Evolutionary conservation across 805 yeast species (phyloP), one percentile per base, ranked within the genome.

Genomic region (Saccharomycopsis guyanensis): DNA sequence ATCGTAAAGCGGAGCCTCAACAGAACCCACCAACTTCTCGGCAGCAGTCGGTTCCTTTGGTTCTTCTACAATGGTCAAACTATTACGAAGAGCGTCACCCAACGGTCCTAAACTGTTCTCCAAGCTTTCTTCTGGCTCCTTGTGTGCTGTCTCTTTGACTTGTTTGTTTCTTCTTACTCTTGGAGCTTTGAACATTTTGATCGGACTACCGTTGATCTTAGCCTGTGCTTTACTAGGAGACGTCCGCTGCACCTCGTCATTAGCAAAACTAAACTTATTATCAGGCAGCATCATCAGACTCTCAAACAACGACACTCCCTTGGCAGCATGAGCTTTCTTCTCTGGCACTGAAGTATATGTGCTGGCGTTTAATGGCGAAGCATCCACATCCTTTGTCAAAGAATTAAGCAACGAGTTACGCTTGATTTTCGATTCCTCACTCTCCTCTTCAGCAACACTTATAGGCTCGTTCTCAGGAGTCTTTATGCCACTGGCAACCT

Each of bases 1-100:
- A 18, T 75, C 66, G 49, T 76, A 79, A 39, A 78, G 62, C 3
- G 84, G 84, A 3, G 72, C 73, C 31, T 79, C 75, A 0, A 73
- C 69, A 25, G 72, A 74, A 51, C 69, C 65, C 3, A 66, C 59
- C 27, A 76, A 51, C 19, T 58, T 49, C 2, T 68, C 71, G 10
- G 65, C 64, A 18, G 56, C 49, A 2, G 65, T 25, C 20, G 22
- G 15, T 49, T 3, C 52, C 38, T 39, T 38, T 4, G 36, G 16
- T n/a, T 47, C 60, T 43, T 59, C 56, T 55, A 61, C 55, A 45
- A 56, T 48, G 23, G 60, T 57, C n/a, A 61, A 49, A 40, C 61
- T 64, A 0, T 43, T 41, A 64, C 68, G 43, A 62, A 52, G 19
- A 62, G 69, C 49, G 59, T 65, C 48, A 40, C 47, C 51, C 45